Conservation (phyloP, 2,329 filamentous ascomycete genomes). For the Pseudocercospora fuligena region DNA sequence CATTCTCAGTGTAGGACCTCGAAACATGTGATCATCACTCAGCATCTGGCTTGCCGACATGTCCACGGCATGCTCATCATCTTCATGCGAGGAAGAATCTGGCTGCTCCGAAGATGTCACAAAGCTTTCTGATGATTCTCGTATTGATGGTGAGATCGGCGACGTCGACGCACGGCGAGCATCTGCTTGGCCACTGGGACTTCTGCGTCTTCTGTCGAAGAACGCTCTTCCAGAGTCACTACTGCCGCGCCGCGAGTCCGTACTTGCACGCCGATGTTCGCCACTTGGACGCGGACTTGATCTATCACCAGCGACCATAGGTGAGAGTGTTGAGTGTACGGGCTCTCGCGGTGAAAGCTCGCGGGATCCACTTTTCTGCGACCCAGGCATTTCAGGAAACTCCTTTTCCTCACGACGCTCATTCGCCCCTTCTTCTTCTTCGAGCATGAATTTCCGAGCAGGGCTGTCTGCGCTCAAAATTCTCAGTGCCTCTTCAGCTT, state of each 20-base stretch:
- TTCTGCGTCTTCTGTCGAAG: constrained; percentile 56
- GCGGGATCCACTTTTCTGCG: constrained; percentile 18
- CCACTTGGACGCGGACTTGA: constrained; percentile 49
- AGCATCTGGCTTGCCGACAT: constrained; percentile 90
- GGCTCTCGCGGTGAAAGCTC: constrained; percentile 38
- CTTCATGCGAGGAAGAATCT: constrained; percentile 29
- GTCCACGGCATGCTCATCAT: constrained; percentile 26
- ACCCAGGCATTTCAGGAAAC: constrained; percentile 1
- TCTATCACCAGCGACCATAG: constrained; percentile 43
- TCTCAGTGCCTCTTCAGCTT: constrained; percentile 67
- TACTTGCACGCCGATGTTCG: constrained; percentile 49
- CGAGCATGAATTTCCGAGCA: constrained; percentile 23
- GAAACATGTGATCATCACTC: constrained; percentile 84
- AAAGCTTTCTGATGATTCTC: constrained; percentile 75
- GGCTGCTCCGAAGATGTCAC: constrained; percentile 43
- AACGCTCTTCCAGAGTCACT: constrained; percentile 41
- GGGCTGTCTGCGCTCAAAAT: constrained; percentile 73
- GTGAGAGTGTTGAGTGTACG: constrained; percentile 52
- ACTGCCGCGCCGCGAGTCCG: constrained; percentile 40
- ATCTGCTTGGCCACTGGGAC: constrained; percentile 64
- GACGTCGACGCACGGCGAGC: constrained; percentile 57
- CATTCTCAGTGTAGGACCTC: constrained; percentile 68
- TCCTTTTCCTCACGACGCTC: constrained; percentile 13
- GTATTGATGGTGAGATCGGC: constrained; percentile 56
- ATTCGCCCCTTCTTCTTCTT: constrained; percentile 19